phyloP scores from a whole-genome alignment of 2,329 filamentous ascomycete genomes.

The Mycosphaerelloides madeirae region DNA sequence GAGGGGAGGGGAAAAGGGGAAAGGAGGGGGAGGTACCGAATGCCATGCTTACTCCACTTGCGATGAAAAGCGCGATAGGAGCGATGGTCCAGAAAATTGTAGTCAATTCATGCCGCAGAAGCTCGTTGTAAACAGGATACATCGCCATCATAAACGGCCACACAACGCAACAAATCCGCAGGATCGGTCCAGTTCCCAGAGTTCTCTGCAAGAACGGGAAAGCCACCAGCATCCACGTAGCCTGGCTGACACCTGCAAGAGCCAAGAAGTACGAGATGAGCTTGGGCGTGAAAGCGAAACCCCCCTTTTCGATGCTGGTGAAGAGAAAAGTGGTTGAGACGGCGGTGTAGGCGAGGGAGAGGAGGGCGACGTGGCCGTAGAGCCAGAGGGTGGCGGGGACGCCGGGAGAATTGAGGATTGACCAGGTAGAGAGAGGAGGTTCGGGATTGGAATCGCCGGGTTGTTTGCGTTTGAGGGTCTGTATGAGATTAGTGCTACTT shows the following conservation, averaged over 20 bases:
- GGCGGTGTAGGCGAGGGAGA: conserved; percentile 68
- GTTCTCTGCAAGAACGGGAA: conserved; percentile 65
- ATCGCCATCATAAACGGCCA: conserved; percentile 63
- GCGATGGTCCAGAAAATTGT: conserved; percentile 55
- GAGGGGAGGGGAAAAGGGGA: neutral
- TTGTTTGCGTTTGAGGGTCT: conserved; percentile 30
- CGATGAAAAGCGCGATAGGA: conserved; percentile 47
- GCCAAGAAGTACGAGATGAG: conserved; percentile 65
- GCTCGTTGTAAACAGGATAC: conserved; percentile 52
- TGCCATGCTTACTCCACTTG: conserved; percentile 61
- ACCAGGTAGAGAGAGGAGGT: conserved; percentile 43
- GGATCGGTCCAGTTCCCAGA: conserved; percentile 61
- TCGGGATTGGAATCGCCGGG: conserved; percentile 9
- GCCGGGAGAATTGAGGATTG: conserved; percentile 59
- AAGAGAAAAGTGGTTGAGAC: conserved; percentile 65
- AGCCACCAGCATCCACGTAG: conserved; percentile 63
- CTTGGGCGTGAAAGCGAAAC: conserved; percentile 57
- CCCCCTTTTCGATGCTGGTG: conserved; percentile 58
- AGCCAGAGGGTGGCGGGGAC: conserved; percentile 62
- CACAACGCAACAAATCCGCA: conserved; percentile 52
- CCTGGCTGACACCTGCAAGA: conserved; percentile 60
- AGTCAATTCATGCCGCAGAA: conserved; percentile 48
- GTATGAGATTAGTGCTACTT: neutral
- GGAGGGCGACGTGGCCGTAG: conserved; percentile 62
- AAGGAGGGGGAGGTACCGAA: conserved; percentile 51